Evolutionary conservation across 1,284 basidiomycete species (phyloP), one percentile per base, ranked within the genome.

Genomic region (Ustilago trichophora): DNA sequence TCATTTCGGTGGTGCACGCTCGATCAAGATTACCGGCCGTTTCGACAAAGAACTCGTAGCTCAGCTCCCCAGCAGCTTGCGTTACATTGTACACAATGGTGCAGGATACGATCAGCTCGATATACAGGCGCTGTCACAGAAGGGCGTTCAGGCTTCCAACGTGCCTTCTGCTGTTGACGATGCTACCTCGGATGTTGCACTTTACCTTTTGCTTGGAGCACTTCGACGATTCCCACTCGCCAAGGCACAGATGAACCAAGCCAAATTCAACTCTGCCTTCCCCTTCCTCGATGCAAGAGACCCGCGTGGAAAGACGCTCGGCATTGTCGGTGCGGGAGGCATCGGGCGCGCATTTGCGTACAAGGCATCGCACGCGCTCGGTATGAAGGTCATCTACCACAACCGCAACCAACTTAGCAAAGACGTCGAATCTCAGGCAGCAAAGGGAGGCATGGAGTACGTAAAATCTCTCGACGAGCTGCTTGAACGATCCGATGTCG

Each of bases 1-100:
- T 51, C 85, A 90, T 77, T 90, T 90, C 82, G 82, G 79, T 12
- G 75, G 75, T 2, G 66, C 73, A 2, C 56, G 66, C n/a, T 75
- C 72, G 2, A 42, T 78, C 42, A 69, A 62, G 40, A 41, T 70
- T 21, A 73, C 69, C 0, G 76, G 75, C 27, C 57, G 62, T 32
- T 77, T 78, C 45, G 76, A 78, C 36, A 6, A 33, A 2, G 62
- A 77, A 36, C 75, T 78, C 11, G 64, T 78, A 2, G 48, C 44
- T 2, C 41, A 54, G 34, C 69, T 78, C 8, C 76, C 76, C 1
- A 6, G 21, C 0, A 54, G 50, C 4, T 51, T 77, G 36, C 57
- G 65, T 16, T 78, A 69, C 37, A 64, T 78, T 12, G 71, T 72
- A 13, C 76, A 78, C 58, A 78, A 78, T 49, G 76, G 76, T 16